Percentiles rank a stretch among this genome's conserved stretches.
phyloP scores from a whole-genome alignment of 1,284 basidiomycete genomes.

The Wallemia hederae region DNA sequence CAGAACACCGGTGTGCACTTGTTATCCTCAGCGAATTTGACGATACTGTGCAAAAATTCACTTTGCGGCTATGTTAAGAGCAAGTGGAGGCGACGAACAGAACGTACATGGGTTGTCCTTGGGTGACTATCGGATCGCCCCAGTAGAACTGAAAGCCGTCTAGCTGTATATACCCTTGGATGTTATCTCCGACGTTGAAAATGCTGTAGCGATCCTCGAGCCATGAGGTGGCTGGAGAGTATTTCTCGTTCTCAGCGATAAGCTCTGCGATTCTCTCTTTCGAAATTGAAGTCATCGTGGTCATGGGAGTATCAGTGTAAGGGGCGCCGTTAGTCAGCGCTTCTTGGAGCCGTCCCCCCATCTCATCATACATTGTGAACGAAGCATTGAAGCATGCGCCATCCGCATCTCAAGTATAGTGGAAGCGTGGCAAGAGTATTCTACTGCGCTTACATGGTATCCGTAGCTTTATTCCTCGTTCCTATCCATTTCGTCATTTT shows the following conservation, averaged over 20 bases:
- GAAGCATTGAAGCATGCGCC: neutral
- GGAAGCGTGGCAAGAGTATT: neutral
- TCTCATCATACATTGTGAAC: neutral
- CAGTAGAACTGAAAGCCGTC: neutral
- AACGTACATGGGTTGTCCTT: neutral
- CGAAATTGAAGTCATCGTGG: neutral
- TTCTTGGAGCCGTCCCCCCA: neutral
- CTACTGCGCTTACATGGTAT: neutral
- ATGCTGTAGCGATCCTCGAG: conserved; percentile 7
- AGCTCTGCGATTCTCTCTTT: conserved; percentile 3
- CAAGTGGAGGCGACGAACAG: neutral
- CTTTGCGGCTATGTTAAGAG: neutral
- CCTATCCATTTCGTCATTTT: neutral
- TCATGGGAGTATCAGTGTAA: neutral
- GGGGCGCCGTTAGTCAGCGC: neutral
- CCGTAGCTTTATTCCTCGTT: neutral
- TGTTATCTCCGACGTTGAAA: conserved; percentile 2
- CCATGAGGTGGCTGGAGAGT: conserved; percentile 6
- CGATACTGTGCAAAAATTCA: neutral
- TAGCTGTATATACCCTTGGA: neutral
- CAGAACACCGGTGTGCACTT: neutral
- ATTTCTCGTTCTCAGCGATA: conserved; percentile 5
- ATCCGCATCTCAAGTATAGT: neutral
- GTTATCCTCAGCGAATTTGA: neutral
- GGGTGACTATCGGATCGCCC: neutral